A percentile compares a stretch with the other conserved stretches of the same genome.
Evolutionary conservation across 1,284 basidiomycete species (phyloP).

Genomic region (Ganoderma meredithae): DNA sequence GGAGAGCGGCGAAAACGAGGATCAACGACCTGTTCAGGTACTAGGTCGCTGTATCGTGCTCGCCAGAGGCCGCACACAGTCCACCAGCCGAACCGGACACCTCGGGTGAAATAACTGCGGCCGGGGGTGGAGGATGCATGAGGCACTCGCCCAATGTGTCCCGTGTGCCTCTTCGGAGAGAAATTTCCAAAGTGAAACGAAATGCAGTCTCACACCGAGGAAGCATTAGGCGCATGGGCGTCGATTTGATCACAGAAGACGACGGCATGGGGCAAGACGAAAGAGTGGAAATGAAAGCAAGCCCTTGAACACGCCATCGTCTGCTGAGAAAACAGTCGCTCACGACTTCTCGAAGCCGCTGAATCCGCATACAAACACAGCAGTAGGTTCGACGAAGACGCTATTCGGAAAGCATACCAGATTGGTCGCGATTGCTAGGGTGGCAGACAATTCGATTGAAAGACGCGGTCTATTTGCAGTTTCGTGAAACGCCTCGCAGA

Average conservation of each 20-base stretch:
- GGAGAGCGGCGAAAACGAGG: background rate
- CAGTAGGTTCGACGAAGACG: background rate
- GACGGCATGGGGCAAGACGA: background rate
- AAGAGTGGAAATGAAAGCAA: slow-evolving; percentile 2
- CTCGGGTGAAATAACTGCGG: background rate
- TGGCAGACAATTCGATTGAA: background rate
- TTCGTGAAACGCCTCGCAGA: background rate
- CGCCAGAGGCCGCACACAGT: background rate
- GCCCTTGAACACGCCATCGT: background rate
- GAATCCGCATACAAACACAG: background rate
- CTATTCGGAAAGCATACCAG: background rate
- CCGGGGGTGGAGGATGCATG: background rate
- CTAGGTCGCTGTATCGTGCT: background rate
- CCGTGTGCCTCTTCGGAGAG: background rate
- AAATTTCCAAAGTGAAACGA: background rate
- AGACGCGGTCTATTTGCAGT: background rate
- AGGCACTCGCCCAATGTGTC: background rate
- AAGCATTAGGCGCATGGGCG: background rate
- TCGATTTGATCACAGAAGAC: slow-evolving; percentile 9
- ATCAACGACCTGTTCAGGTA: background rate
- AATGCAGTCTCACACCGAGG: background rate
- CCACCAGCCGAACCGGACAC: background rate
- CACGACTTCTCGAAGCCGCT: background rate
- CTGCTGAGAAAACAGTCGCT: slow-evolving; percentile 4
- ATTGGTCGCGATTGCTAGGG: background rate